Conservation (phyloP, 2,329 filamentous ascomycete genomes). For the Ramichloridium luteum region DNA sequence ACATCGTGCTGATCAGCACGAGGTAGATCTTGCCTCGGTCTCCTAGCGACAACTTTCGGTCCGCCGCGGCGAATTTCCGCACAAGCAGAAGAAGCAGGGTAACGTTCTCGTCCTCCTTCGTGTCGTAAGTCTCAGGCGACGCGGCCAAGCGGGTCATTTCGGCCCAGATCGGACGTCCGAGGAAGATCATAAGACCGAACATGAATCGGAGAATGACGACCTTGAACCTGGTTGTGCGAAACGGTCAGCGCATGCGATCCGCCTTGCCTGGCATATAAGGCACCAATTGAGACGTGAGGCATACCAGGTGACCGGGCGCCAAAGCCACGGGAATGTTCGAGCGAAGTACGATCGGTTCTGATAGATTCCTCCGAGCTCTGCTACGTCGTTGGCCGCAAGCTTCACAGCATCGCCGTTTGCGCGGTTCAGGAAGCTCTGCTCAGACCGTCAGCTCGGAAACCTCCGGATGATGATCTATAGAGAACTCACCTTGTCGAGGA, state of each 20-base stretch:
- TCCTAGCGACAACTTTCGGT: conserved; percentile 1
- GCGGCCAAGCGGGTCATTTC: neutral
- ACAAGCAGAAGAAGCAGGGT: neutral
- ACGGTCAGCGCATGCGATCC: neutral
- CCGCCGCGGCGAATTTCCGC: neutral
- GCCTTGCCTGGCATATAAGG: too few species aligned
- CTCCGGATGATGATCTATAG: neutral
- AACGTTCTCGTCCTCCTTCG: neutral
- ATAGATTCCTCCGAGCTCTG: neutral
- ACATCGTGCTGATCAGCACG: conserved; percentile 1
- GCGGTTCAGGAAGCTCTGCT: conserved; percentile 1
- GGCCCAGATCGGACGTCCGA: neutral
- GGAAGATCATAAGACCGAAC: conserved; percentile 1
- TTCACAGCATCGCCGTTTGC: neutral
- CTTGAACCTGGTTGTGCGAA: neutral
- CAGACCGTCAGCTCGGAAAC: too few species aligned
- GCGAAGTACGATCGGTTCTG: conserved; percentile 1
- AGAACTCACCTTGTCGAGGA: neutral
- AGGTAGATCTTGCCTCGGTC: conserved; percentile 1
- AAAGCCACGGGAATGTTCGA: conserved; percentile 1
- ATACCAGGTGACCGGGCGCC: neutral
- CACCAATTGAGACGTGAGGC: too few species aligned
- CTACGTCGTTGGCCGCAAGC: conserved; percentile 1
- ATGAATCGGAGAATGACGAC: conserved; percentile 1
- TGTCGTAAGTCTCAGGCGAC: neutral